phyloP scores from a whole-genome alignment of 129 eudicot species.

The Helichrysum umbraculigerum region DNA sequence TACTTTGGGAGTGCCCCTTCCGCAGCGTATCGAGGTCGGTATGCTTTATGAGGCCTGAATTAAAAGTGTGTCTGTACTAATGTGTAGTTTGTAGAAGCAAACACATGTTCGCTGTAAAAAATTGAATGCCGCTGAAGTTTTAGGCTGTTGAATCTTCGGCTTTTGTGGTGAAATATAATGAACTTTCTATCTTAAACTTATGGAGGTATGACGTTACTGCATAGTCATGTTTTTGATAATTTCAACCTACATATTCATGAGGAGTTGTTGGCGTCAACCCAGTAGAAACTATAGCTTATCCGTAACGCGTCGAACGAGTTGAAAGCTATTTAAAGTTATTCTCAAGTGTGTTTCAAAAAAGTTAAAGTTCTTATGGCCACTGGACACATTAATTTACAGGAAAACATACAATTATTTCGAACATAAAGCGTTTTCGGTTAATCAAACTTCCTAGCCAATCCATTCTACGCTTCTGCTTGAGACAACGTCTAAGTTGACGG shows the following conservation, averaged over 20 bases:
- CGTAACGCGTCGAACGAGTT: not conserved
- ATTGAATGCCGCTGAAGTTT: not conserved
- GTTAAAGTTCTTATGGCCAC: too few relatives aligned
- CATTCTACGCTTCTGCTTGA: too few relatives aligned
- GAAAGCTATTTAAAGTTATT: too few relatives aligned
- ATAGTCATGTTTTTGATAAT: too few relatives aligned
- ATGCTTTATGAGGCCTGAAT: conserved; percentile 71
- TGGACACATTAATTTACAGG: too few relatives aligned
- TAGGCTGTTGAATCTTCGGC: not conserved
- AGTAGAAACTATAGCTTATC: too few relatives aligned
- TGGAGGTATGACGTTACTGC: not conserved
- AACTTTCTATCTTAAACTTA: not conserved
- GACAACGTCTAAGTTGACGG: too few relatives aligned
- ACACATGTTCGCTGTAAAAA: not conserved
- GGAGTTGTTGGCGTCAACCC: not conserved
- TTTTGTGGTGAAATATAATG: not conserved
- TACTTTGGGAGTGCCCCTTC: conserved; percentile 51
- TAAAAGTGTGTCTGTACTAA: not conserved
- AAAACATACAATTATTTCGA: too few relatives aligned
- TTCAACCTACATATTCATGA: too few relatives aligned
- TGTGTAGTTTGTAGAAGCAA: not conserved
- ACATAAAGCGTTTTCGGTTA: too few relatives aligned
- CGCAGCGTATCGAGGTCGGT: conserved; percentile 64
- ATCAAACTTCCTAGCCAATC: too few relatives aligned
- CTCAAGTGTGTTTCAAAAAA: too few relatives aligned